Evolutionary conservation across 2,329 filamentous ascomycete species (phyloP).

Genomic region (Fusarium nisikadoi): DNA sequence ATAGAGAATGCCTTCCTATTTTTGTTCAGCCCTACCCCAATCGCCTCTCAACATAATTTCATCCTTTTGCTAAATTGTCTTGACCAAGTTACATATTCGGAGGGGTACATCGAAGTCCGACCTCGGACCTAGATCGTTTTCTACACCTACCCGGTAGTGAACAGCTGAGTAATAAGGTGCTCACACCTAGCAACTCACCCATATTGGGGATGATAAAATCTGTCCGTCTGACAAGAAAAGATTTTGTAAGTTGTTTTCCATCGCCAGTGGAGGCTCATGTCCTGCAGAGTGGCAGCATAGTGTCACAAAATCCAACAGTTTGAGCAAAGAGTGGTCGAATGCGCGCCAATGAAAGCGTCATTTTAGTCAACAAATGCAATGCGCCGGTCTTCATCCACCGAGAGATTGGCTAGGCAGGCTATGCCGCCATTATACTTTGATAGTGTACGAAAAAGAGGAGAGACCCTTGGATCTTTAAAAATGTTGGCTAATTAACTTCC

Average conservation of each 20-base stretch:
- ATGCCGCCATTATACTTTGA: conserved; percentile 17
- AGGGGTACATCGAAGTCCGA: conserved; percentile 43
- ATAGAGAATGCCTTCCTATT: conserved; percentile 32
- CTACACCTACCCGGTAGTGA: neutral
- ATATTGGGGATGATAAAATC: neutral
- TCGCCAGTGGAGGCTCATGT: conserved; percentile 12
- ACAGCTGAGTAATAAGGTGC: neutral
- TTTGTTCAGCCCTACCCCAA: conserved; percentile 40
- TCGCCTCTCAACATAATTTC: conserved; percentile 12
- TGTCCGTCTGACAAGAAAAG: conserved; percentile 10
- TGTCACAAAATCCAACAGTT: conserved; percentile 22
- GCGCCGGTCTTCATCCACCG: conserved; percentile 32
- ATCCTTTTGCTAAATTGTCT: conserved; percentile 24
- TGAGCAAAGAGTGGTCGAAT: conserved; percentile 34
- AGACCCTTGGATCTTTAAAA: neutral
- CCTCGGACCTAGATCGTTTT: conserved; percentile 39
- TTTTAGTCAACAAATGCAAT: conserved; percentile 36
- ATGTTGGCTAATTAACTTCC: neutral
- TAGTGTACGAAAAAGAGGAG: neutral
- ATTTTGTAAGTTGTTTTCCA: conserved; percentile 4
- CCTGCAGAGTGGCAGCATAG: conserved; percentile 6
- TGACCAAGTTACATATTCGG: conserved; percentile 15
- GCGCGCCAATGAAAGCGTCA: conserved; percentile 44
- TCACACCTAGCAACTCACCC: conserved; percentile 21
- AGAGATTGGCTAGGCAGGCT: conserved; percentile 28